These are phyloP conservation scores for Coemansia sp. DNA, from an alignment of 192 early-diverging fungal genomes.

Conservation along the genomic window DNA sequence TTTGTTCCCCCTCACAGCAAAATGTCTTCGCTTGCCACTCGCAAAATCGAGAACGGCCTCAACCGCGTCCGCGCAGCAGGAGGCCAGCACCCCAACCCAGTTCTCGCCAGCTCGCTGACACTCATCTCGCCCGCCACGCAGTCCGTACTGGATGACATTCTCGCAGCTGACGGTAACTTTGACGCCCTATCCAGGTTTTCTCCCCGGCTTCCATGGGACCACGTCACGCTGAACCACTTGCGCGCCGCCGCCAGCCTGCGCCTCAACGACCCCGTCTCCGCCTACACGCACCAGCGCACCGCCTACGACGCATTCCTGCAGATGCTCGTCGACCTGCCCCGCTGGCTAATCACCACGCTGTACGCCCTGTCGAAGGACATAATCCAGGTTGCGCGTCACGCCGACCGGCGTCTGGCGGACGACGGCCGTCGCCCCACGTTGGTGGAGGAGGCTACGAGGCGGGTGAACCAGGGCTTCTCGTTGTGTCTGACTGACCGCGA, in stretches of 20 bases:
- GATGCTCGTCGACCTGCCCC: conserved; percentile 28
- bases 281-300: conserved; percentile 26
- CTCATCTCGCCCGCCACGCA: too few species aligned
- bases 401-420: conserved; percentile 23
- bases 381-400: conserved; percentile 16
- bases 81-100: too few species aligned
- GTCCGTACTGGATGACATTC: conserved; percentile 10
- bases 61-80: too few species aligned
- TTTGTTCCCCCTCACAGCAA: too few species aligned
- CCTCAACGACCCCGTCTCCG: conserved; percentile 17
- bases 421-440: conserved; percentile 6
- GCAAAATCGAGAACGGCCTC: too few species aligned
- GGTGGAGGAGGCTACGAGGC: conserved; percentile 81
- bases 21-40: too few species aligned
- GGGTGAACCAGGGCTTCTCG: conserved; percentile 87
- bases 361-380: conserved; percentile 34
- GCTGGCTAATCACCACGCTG: conserved; percentile 32
- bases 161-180: conserved; percentile 23
- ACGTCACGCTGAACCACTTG: conserved; percentile 29
- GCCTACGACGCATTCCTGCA: conserved; percentile 41
- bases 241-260: conserved; percentile 21
- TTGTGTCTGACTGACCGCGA: conserved; percentile 80
- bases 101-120: too few species aligned
- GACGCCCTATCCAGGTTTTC: conserved; percentile 6
- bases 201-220: conserved; percentile 10